Base-by-base conservation (phyloP, 495 filamentous ascomycete genomes). In the Penicillium chermesinum region DNA sequence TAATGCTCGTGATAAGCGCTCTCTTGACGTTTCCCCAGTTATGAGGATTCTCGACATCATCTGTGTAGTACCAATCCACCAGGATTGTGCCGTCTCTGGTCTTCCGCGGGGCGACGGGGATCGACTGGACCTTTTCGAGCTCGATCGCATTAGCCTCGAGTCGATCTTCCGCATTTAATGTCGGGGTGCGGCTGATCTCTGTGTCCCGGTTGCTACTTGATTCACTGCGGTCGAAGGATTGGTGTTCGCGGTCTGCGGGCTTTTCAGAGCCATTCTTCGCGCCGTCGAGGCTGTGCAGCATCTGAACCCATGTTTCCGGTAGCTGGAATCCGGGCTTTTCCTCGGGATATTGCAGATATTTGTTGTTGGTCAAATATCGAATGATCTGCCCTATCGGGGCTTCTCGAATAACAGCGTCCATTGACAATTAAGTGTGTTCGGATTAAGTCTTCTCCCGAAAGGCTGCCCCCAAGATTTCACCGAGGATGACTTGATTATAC, bases 1-100 rank as follows among this genome's bases (percentile, higher is more conserved):
- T 62, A 5, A 64, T n/a, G 2, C 56, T 56, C 7, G 58, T 32
- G 10, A 67, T 33, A 1, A 64, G 33, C 3, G 48, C 54, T 4
- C 57, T 57, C 41, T 59, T 61, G 7, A 37, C 22, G 32, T 58
- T 60, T 2, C 69, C 66, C 78, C 78, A 82, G 41, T 80, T 81
- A 34, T 78, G 72, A 2, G 78, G 79, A 41, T 82, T 80, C 3
- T 65, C 75, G 7, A 63, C 53, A 52, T 80, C 78, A 32, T 76
- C 69, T 3, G 73, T 71, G 34, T 64, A 69, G 51, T 80, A 78
- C 78, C 78, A 81, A 44, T 78, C 72, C n/a, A 78, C 75, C 0
- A 80, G 63, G 38, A 71, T 75, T 35, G 49, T 35, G 15, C 63
- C 63, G 18, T 66, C 62, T 27, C 49, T 72, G 37, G 59, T 69